Base-by-base conservation (phyloP, 2,329 filamentous ascomycete species). In the Xylariaceae sp. region DNA sequence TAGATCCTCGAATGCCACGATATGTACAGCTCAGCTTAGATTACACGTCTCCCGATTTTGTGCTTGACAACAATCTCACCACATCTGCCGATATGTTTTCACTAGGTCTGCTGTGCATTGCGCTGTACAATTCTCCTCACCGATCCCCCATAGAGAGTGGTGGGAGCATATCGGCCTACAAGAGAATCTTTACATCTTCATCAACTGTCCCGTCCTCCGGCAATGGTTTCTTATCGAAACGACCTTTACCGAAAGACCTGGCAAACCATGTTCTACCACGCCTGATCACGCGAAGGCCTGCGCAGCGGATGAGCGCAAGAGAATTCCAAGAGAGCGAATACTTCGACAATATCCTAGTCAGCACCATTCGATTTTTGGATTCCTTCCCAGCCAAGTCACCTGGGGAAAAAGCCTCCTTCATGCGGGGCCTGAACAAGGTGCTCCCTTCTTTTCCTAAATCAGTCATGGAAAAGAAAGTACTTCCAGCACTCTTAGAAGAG, bases 271-370 rank as follows among this genome's bases (percentile, higher is more conserved):
- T 97, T 0, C 69, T 98, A 3, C 89, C 93, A 2, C 77, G 85
- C 19, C 76, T 98, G 34, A 90, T 98, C 43, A 93, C 91, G 0
- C 78, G 93, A 48, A 75, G 89, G 41, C 89, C 93, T 3, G 89
- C 89, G 3, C 87, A 95, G 60, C 80, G 93, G 34, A 78, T 97
- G 69, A 89, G 83, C 19, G 89, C 91, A 4, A 81, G 79, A 40
- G 91, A 95, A 55, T 97, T 98, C 53, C 93, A 98, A 60, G 81
- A 96, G 63, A 94, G 89, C 57, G 83, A 88, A 51, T 98, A 94
- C 61, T 98, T 98, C 61, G 89, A 98, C 65, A 98, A 97, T 57
- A 87, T 97, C 34, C 73, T 98, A 4, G 89, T 98, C 17, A 95
- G 90, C 0, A 96, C 93, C 0, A 95, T 98, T 48, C 87, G 93